A percentile compares a stretch with the other conserved stretches of the same genome.
These are phyloP conservation scores for Fraxinus anomala DNA, from an alignment of 257 asterid species.

Conservation along the genomic window DNA sequence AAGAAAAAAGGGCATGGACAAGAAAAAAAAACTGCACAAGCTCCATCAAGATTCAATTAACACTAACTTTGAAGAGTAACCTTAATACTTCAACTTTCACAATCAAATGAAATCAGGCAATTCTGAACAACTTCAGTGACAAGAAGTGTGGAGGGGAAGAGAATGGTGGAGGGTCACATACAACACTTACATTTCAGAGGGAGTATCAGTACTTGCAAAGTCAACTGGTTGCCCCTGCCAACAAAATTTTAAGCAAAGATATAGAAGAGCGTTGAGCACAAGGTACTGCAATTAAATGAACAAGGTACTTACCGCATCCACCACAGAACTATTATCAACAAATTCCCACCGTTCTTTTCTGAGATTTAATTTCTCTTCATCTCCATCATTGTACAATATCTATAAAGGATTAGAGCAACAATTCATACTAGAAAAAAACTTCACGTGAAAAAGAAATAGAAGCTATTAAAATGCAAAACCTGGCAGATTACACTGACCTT, in stretches of 20 bases:
- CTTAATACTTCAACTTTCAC: neutral
- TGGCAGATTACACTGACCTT: constrained; percentile 52
- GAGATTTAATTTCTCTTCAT: constrained; percentile 67
- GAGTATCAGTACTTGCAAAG: constrained; percentile 55
- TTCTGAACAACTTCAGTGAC: neutral
- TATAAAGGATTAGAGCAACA: constrained; percentile 33
- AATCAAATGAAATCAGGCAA: neutral
- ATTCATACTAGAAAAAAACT: constrained; percentile 8
- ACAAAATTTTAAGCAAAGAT: constrained; percentile 17
- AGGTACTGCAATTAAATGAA: constrained; percentile 24
- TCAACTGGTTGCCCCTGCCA: constrained; percentile 62
- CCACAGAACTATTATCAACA: constrained; percentile 45
- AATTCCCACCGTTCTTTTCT: constrained; percentile 59
- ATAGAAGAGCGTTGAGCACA: constrained; percentile 2
- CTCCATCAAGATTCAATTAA: neutral
- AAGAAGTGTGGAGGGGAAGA: constrained; percentile 2
- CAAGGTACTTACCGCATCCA: constrained; percentile 52
- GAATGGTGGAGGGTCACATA: constrained; percentile 3
- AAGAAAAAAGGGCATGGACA: neutral
- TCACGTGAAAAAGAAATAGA: constrained; percentile 25
- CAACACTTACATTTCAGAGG: constrained; percentile 65
- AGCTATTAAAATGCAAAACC: constrained; percentile 21
- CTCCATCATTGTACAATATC: constrained; percentile 84
- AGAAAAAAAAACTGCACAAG: neutral
- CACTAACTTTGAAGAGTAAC: neutral